Evolutionary conservation across 2,329 filamentous ascomycete genomes (phyloP), one percentile per base, ranked within the genome.

Genomic region (Byssoonygena ceratinophila): DNA sequence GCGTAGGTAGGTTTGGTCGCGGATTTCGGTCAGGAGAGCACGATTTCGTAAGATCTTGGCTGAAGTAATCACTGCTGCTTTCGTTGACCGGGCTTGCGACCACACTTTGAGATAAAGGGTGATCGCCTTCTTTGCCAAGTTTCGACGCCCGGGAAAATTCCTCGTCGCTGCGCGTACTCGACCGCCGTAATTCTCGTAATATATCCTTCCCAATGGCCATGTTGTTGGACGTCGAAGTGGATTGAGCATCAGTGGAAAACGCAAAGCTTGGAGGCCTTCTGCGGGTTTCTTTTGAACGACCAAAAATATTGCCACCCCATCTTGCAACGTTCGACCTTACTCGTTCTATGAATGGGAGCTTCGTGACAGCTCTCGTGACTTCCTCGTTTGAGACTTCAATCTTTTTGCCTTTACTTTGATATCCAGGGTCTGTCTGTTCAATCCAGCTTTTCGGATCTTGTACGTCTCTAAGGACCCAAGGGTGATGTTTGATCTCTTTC

Each of bases 321-420:
- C 81, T 86, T 41, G 80, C 79, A 43, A 94, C 78, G 36, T 82
- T 86, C 11, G 86, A 94, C 44, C 83, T 81, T 46, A 92, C 85
- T 31, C 88, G 83, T 63, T 95, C 87, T 18, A 97, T 76, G 57
- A 96, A 82, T 6, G 85, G 90, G 47, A 96, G 81, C 32, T 90
- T 90, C 14, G 94, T 84, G 52, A 98, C 92, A 53, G 92, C 92
- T 52, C 82, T 81, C 43, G 88, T 90, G 62, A 98, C 82, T 69
- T 98, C 92, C 63, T 83, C 83, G 59, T 87, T 88, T 54, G 94
- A 90, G 45, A 97, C 87, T 66, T 96, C 84, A 61, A 98, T 97
- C 68, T 82, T 88, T 64, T 85, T 83, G 59, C 88, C 89, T 53
- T 86, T 81, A 29, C 82, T 84, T 55, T 84, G 84, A 32, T 83